Conservation (phyloP, 2,329 filamentous ascomycete species). For the Talaromyces albobiverticillius region DNA sequence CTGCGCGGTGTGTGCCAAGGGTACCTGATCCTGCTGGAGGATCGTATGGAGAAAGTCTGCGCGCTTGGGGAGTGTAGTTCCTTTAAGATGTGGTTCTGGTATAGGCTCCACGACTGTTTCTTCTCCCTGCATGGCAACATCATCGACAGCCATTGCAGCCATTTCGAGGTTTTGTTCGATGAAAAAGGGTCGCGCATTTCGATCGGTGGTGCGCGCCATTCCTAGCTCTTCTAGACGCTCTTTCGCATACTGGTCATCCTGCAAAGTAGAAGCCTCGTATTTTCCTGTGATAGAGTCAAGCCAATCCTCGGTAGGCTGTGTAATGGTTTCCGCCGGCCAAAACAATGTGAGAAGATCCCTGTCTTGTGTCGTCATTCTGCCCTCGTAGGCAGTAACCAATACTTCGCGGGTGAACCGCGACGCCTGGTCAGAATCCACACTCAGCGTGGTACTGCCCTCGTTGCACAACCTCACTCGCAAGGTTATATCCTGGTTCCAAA, state of each 20-base stretch:
- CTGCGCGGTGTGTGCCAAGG: slow-evolving; percentile 21
- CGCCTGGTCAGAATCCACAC: slow-evolving; percentile 12
- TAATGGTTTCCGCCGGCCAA: slow-evolving; percentile 16
- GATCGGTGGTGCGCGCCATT: slow-evolving; percentile 18
- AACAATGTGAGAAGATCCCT: slow-evolving; percentile 23
- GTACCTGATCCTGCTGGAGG: slow-evolving; percentile 14
- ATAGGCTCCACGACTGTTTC: background rate
- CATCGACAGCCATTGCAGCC: slow-evolving; percentile 13
- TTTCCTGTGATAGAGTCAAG: slow-evolving; percentile 18
- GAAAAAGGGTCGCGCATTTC: slow-evolving; percentile 17
- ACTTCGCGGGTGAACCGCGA: slow-evolving; percentile 19
- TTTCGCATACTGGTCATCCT: background rate
- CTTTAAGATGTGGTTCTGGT: slow-evolving; percentile 23
- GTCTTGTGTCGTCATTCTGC: slow-evolving; percentile 16
- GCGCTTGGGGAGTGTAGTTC: slow-evolving; percentile 28
- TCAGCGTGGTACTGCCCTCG: background rate
- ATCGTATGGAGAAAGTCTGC: slow-evolving; percentile 32
- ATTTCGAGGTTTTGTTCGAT: slow-evolving; percentile 19
- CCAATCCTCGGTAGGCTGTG: slow-evolving; percentile 18
- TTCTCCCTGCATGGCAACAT: slow-evolving; percentile 1
- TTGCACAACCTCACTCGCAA: slow-evolving; percentile 20
- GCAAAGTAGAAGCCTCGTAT: slow-evolving; percentile 1
- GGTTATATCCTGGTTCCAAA: slow-evolving; percentile 27
- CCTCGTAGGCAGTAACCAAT: slow-evolving; percentile 20
- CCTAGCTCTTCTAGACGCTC: slow-evolving; percentile 16